Conservation (phyloP, 495 filamentous ascomycete genomes). For the Annulohypoxylon maeteangense region DNA sequence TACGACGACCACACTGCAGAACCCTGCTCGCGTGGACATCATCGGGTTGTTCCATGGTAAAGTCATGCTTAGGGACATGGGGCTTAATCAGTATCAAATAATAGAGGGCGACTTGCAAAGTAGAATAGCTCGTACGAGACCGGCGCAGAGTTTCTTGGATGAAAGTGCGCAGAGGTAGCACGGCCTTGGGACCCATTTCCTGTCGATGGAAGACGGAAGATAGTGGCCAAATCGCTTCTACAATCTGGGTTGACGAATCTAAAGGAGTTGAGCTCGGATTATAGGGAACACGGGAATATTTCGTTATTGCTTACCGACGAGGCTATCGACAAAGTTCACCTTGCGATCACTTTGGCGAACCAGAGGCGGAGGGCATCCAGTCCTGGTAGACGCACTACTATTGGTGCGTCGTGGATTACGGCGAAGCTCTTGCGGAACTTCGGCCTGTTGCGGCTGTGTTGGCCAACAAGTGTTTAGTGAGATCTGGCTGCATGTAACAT, state of each 20-base stretch:
- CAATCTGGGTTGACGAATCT: slow-evolving; percentile 98
- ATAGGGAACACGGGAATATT: slow-evolving; percentile 29
- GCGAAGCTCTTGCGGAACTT: slow-evolving; percentile 73
- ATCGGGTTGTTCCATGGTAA: slow-evolving; percentile 87
- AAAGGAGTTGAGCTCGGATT: slow-evolving; percentile 50
- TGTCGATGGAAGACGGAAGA: slow-evolving; percentile 69
- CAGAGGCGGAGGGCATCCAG: slow-evolving; percentile 80
- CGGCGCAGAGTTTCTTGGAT: slow-evolving; percentile 96
- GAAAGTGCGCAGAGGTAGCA: slow-evolving; percentile 91
- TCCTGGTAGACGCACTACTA: slow-evolving; percentile 60
- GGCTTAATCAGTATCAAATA: slow-evolving; percentile 94
- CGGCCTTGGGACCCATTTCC: slow-evolving; percentile 69
- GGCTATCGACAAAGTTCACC: slow-evolving; percentile 93
- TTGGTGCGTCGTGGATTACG: slow-evolving; percentile 85
- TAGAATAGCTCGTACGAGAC: slow-evolving; percentile 96
- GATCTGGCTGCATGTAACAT: slow-evolving; percentile 21
- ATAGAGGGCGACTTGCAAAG: slow-evolving; percentile 94
- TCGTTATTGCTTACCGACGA: slow-evolving; percentile 86
- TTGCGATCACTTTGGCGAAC: slow-evolving; percentile 93
- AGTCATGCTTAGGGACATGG: slow-evolving; percentile 81
- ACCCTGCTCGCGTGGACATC: slow-evolving; percentile 79
- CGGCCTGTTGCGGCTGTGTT: slow-evolving; percentile 48
- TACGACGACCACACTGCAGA: slow-evolving; percentile 94
- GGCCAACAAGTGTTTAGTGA: slow-evolving; percentile 36
- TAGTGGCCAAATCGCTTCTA: slow-evolving; percentile 96